Base-by-base conservation (phyloP, 78 protist genomes). In the Guillardia theta region DNA sequence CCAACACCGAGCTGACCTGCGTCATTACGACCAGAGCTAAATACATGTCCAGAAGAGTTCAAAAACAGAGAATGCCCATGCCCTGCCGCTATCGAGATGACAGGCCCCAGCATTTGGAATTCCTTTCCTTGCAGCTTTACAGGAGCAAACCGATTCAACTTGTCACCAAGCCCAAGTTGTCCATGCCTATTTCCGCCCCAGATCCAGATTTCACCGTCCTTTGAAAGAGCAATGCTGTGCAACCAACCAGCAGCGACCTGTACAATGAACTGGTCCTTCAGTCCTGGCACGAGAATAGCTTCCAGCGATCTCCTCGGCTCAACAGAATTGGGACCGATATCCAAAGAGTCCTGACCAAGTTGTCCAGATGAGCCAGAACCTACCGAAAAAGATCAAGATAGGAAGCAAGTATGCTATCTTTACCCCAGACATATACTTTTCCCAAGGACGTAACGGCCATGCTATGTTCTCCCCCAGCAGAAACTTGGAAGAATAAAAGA, bases 1-100 rank as follows among this genome's bases (percentile, higher is more conserved):
- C 90, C 90, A 22, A 80, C 53, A 0, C 90, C 90, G 33, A 80
- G 50, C 48, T 80, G 90, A 0, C 90, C 90, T 10, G 53, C 90
- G 50, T 80, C 90, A 15, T 80, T 80, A 10, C 90, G 90, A 19
- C 90, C 90, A 37, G 48, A 24, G 12, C 43, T 9, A 33, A 70
- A 70, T 21, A 33, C 24, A 1, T 45, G 39, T n/a, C 53, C 48
- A 2, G 90, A 44, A 27, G 33, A 12, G 48, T 80, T 80, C 30
- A 39, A 2, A 19, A 33, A 44, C 44, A 80, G 50, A n/a, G 90
- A n/a, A n/a, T 80, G 90, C 19, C 48, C 90, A 30, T 44, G 37
- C 1, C 90, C 90, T 19, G 44, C 46, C 0, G 90, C 90, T 18
- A 80, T 33, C 53, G 43, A 33, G 43, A 80, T 4, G 33, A 37